These are phyloP conservation scores for Royoungia palumana DNA, from an alignment of 768 basidiomycete genomes.

Conservation along the genomic window DNA sequence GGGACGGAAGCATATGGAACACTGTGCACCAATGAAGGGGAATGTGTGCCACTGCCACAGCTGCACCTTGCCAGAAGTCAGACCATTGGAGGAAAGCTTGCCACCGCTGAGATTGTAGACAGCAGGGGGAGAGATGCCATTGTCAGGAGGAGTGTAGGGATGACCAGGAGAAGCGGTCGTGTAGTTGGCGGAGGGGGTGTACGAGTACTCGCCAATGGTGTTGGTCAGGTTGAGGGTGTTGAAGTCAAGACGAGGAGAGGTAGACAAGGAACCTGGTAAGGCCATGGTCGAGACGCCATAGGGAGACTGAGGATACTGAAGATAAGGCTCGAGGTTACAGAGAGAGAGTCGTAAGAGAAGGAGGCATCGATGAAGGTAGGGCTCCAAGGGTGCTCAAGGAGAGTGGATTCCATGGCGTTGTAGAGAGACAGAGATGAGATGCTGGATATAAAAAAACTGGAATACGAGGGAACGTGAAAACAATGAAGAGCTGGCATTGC, in stretches of 20 bases:
- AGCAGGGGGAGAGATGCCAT: slow-evolving; percentile 68
- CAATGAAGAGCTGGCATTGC: slow-evolving; percentile 29
- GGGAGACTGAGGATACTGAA: slow-evolving; percentile 65
- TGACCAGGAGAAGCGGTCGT: slow-evolving; percentile 47
- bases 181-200: slow-evolving; percentile 52
- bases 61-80: slow-evolving; percentile 61
- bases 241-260: no score
- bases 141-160: no score
- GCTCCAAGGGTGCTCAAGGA: slow-evolving; percentile 50
- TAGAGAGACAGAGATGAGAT: slow-evolving; percentile 36
- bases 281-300: slow-evolving; percentile 61
- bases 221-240: no score
- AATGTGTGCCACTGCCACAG: no score
- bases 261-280: slow-evolving; percentile 47
- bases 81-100: slow-evolving; percentile 72
- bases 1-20: slow-evolving; percentile 62
- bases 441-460: slow-evolving; percentile 33
- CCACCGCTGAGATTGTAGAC: slow-evolving; percentile 68
- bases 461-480: slow-evolving; percentile 35
- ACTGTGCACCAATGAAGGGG: no score
- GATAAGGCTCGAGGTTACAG: slow-evolving; percentile 51
- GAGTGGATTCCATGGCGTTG: slow-evolving; percentile 44
- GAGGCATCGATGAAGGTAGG: slow-evolving; percentile 49
- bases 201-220: slow-evolving; percentile 57
- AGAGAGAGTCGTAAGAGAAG: slow-evolving; percentile 45